Conservation (phyloP, 2,329 filamentous ascomycete species). For the Capronia coronata region DNA sequence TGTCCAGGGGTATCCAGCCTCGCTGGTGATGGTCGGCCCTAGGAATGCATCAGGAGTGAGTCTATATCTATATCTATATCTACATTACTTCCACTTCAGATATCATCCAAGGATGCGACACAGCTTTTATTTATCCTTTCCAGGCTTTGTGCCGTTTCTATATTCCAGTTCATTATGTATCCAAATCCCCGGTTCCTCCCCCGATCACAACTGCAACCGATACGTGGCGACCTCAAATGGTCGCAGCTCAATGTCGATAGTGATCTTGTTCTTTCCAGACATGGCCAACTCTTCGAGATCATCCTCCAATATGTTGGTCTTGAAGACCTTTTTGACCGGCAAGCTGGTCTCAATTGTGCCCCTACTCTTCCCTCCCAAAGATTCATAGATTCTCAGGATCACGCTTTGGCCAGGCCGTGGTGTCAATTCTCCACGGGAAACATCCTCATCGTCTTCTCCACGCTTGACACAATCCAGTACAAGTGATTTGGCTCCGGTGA, state of each 20-base stretch:
- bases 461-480: slow-evolving; percentile 88
- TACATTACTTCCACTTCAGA: background rate
- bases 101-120: background rate
- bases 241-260: slow-evolving; percentile 59
- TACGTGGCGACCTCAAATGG: slow-evolving; percentile 84
- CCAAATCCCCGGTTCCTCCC: background rate
- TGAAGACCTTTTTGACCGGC: slow-evolving; percentile 68
- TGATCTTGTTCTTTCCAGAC: slow-evolving; percentile 32
- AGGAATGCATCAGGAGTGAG: background rate
- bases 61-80: background rate
- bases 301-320: slow-evolving; percentile 84
- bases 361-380: slow-evolving; percentile 70
- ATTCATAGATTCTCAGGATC: slow-evolving; percentile 80
- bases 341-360: slow-evolving; percentile 64
- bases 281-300: slow-evolving; percentile 62
- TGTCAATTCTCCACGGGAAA: slow-evolving; percentile 51
- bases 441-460: slow-evolving; percentile 77
- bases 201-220: slow-evolving; percentile 51
- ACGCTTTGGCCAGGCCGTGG: slow-evolving; percentile 68
- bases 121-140: background rate
- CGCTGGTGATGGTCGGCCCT: background rate
- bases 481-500: slow-evolving; percentile 62
- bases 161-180: background rate
- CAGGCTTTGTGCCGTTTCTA: background rate
- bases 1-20: background rate